Evolutionary conservation across 345 rosid genomes (phyloP), one percentile per base, ranked within the genome.

Genomic region (Eucalyptus virginea): DNA sequence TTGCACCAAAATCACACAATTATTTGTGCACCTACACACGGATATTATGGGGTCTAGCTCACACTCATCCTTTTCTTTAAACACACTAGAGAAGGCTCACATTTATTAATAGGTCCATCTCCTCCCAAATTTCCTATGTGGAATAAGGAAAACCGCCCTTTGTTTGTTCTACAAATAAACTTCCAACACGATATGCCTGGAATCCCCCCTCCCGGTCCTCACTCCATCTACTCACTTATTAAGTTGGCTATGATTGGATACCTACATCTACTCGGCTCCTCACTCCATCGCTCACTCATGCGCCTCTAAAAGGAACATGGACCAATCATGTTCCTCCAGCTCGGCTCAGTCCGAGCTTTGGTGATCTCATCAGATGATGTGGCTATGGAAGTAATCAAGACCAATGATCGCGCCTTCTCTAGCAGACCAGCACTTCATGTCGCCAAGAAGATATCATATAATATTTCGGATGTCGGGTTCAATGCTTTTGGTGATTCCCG

Each of bases 361-460:
- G 93, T 93, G 11, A 62, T 94, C 69, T 93, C 96, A 30, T 93
- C 94, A 0, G 91, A 92, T 11, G 92, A 92, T 11, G 87, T 90
- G 40, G 94, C 89, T 11, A 90, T 56, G 89, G 94, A 91, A 8
- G 80, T 92, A 48, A 91, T 93, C 89, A 91, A 89, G 89, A 86
- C 88, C 81, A 93, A 93, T 54, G 95, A 94, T 88, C 56, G 91
- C 10, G 88, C 87, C 37, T 91, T 94, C 50, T 90, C 95, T 8
- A 86, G 94, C 87, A 62, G 95, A 16, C 93, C 95, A 3, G 87
- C 47, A 7, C 19, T 88, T 45, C 89, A 49, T 80, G 90, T 65
- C 2, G 88, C 90, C 3, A 88, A 80, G 37, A 91, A 86, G 62
- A 7, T 94, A 6, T 88, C 50, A 26, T 94, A 94, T 26, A 56